A percentile compares a stretch with the other conserved stretches of the same genome.
Conservation (phyloP, 2,329 filamentous ascomycete genomes). For the Furcasterigmium furcatum region DNA sequence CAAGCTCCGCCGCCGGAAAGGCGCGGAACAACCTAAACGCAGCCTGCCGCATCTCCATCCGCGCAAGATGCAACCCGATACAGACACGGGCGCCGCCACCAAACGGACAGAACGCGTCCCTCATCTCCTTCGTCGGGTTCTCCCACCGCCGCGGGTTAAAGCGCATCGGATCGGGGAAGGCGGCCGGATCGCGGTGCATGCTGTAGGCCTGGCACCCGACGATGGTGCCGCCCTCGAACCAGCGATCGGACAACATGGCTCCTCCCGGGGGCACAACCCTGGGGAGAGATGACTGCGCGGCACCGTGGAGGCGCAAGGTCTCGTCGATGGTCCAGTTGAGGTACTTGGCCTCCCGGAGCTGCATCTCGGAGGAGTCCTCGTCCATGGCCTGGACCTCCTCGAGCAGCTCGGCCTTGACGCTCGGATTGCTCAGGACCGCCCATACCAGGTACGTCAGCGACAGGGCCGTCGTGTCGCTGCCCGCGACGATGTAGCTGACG, state of each 20-base stretch:
- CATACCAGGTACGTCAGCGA: constrained; percentile 46
- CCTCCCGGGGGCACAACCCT: constrained; percentile 35
- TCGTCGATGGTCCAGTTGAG: constrained; percentile 41
- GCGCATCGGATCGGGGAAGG: constrained; percentile 36
- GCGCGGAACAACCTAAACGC: constrained; percentile 48
- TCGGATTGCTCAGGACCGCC: constrained; percentile 25
- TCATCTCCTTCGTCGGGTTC: constrained; percentile 32
- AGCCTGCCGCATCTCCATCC: constrained; percentile 51
- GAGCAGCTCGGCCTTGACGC: constrained; percentile 25
- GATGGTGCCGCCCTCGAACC: constrained; percentile 32
- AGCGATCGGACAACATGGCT: constrained; percentile 30
- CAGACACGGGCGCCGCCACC: constrained; percentile 44
- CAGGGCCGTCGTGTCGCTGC: constrained; percentile 48
- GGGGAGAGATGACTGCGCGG: constrained; percentile 34
- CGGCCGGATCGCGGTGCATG: constrained; percentile 37
- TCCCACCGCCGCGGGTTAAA: constrained; percentile 34
- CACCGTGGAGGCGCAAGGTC: constrained; percentile 37
- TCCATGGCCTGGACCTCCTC: constrained; percentile 22
- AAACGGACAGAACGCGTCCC: constrained; percentile 47
- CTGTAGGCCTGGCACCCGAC: constrained; percentile 42
- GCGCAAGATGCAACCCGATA: constrained; percentile 54
- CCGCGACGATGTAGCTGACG: constrained; percentile 28
- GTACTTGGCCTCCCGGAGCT: constrained; percentile 31
- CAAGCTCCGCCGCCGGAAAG: constrained; percentile 29
- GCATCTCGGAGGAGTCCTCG: constrained; percentile 21